These are phyloP conservation scores for Crepidotus variabilis DNA, from an alignment of 768 basidiomycete genomes.

Conservation along the genomic window DNA sequence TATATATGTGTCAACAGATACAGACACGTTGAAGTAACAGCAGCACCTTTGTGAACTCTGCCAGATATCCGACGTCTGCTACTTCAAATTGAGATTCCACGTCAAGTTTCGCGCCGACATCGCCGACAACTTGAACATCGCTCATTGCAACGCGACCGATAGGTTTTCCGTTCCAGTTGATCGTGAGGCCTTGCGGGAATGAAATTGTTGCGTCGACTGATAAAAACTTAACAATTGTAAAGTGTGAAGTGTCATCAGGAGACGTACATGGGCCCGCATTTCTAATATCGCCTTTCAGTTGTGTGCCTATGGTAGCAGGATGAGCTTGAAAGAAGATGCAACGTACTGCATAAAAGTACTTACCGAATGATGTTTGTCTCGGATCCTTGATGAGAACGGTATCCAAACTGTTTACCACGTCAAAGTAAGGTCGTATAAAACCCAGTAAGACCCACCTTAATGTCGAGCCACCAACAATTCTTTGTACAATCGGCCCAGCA, in stretches of 20 bases:
- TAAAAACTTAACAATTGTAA: constrained; percentile 2
- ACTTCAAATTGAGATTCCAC: constrained; percentile 54
- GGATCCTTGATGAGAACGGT: constrained; percentile 61
- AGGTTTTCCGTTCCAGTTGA: constrained; percentile 54
- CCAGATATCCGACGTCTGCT: constrained; percentile 50
- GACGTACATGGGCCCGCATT: constrained; percentile 70
- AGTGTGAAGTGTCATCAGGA: not conserved
- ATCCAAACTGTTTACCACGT: constrained; percentile 38
- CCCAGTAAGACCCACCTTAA: constrained; percentile 34
- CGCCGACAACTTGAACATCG: constrained; percentile 54
- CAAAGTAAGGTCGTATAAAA: not conserved
- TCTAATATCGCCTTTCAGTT: constrained; percentile 58
- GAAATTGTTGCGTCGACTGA: constrained; percentile 65
- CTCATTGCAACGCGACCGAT: constrained; percentile 61
- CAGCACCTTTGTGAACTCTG: constrained; percentile 60
- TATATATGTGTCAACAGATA: not conserved
- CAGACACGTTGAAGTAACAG: not conserved
- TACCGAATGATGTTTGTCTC: constrained; percentile 54
- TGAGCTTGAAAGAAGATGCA: not conserved
- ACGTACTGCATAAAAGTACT: constrained; percentile 8
- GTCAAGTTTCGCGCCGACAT: constrained; percentile 60
- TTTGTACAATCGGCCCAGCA: constrained; percentile 73
- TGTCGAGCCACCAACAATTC: constrained; percentile 54
- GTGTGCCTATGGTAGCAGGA: constrained; percentile 32
- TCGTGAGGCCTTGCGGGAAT: constrained; percentile 58